Percentiles rank a stretch among this genome's conserved stretches.
phyloP scores from a whole-genome alignment of 345 rosid species.

The Rhodomyrtus tomentosa region DNA sequence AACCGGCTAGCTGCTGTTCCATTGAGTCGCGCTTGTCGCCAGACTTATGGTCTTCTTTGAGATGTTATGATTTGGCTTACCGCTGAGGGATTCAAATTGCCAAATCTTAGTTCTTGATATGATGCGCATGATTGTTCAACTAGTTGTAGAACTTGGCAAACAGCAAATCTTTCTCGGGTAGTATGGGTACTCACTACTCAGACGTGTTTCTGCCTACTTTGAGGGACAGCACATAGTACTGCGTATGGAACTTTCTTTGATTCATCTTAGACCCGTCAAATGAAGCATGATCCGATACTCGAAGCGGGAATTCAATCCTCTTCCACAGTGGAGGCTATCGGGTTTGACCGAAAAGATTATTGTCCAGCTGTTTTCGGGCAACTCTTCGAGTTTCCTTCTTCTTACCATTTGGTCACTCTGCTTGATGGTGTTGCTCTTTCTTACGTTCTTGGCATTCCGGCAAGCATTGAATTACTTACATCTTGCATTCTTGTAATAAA shows the following conservation, averaged over 20 bases:
- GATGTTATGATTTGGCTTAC: not conserved
- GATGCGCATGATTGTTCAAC: not conserved
- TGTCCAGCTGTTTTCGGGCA: slow-evolving; percentile 50
- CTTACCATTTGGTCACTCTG: not conserved
- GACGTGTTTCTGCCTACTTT: not conserved
- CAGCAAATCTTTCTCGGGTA: not conserved
- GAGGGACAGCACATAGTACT: slow-evolving; percentile 1
- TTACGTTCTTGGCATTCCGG: not conserved
- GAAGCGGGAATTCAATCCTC: slow-evolving; percentile 6
- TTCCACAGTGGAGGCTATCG: slow-evolving; percentile 14
- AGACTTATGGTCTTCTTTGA: not conserved
- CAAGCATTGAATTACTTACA: not conserved
- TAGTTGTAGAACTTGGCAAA: not conserved
- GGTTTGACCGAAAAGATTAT: slow-evolving; percentile 43
- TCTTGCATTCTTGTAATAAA: not conserved
- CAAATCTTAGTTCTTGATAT: not conserved
- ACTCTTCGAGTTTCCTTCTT: not conserved
- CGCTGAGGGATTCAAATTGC: not conserved
- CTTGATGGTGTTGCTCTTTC: not conserved
- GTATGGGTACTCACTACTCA: not conserved
- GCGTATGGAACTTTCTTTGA: slow-evolving; percentile 9
- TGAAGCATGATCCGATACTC: slow-evolving; percentile 14
- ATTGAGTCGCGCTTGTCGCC: not conserved
- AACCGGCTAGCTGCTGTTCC: not conserved
- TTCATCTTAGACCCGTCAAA: slow-evolving; percentile 21